Base-by-base conservation (phyloP, 306 rosid species). In the Rosa chinensis region DNA sequence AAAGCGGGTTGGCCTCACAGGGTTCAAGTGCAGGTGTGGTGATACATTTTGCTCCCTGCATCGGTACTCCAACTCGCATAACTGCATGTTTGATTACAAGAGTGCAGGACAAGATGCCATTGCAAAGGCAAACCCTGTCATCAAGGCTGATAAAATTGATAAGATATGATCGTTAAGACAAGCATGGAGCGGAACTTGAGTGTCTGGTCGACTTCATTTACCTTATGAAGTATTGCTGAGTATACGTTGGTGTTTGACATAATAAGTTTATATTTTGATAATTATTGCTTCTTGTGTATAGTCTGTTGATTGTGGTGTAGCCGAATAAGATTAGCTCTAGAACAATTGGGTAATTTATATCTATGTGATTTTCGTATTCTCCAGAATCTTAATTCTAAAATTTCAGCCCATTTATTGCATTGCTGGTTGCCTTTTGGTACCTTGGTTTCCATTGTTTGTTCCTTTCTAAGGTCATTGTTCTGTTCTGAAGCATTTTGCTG, bases 81-180 rank as follows among this genome's bases (percentile, higher is more conserved):
- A 79, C n/a, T 79, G 82, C 67, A 3, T n/a, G 49, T 79, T 70
- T n/a, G 77, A 79, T 59, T 79, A 79, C 70, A 79, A 71, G 56
- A 11, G 61, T 52, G 71, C 61, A 20, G 77, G 39, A 25, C 82
- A 79, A 52, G 77, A 79, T 10, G 82, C 69, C 3, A 78, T 78
- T 56, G 82, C 76, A 0, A 78, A 71, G 77, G 82, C 77, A 2
- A 78, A 78, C 35, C 82, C 82, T 4, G 62, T 78, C 28, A 71
- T 79, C 63, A 79, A 73, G 78, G 82, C 82, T 2, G 73, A 79
- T n/a, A 79, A 79, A 70, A 39, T 79, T 72, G 78, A 79, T 13
- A 79, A 79, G 66, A 79, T 79, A 45, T 73, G 82, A 72, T 63
- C 56, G 53, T 32, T 45, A 0, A 62, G 61, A 37, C 12, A 37